Evolutionary conservation across 2,329 filamentous ascomycete species (phyloP).

Genomic region (Aspergillus neotritici): DNA sequence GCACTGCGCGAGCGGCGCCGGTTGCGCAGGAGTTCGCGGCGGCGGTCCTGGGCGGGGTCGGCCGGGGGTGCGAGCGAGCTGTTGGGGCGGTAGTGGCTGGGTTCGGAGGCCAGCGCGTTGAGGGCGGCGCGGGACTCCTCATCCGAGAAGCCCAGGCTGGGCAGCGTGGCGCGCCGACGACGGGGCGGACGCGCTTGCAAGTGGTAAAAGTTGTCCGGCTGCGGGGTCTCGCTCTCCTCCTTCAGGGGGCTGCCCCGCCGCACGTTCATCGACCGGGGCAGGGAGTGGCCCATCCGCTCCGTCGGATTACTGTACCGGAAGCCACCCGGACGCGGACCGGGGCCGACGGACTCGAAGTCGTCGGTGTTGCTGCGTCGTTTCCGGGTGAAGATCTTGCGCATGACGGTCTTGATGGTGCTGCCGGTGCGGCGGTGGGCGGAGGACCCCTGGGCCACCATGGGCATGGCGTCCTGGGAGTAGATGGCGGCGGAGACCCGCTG

Average conservation of each 20-base stretch:
- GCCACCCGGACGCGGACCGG: conserved; percentile 6
- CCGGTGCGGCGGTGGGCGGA: conserved; percentile 35
- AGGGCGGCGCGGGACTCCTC: conserved; percentile 32
- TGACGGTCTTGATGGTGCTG: conserved; percentile 40
- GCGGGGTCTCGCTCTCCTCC: conserved; percentile 17
- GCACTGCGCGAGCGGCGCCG: conserved; percentile 44
- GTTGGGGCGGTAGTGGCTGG: conserved; percentile 5
- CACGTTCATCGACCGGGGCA: conserved; percentile 22
- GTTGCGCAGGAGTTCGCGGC: conserved; percentile 20
- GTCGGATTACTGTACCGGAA: conserved; percentile 12
- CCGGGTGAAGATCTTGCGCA: conserved; percentile 41
- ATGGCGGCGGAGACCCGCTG: conserved; percentile 11
- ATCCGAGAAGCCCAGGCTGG: conserved; percentile 41
- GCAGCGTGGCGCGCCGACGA: conserved; percentile 40
- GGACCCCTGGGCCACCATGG: conserved; percentile 20
- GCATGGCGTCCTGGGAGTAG: conserved; percentile 19
- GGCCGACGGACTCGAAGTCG: conserved; percentile 20
- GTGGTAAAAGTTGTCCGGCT: conserved; percentile 17
- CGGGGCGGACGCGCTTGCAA: conserved; percentile 19
- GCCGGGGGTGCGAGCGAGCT: conserved; percentile 14
- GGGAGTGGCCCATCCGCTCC: conserved; percentile 14
- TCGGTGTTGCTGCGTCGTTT: conserved; percentile 33
- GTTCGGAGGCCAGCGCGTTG: conserved; percentile 19
- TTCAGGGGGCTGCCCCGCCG: conserved; percentile 19
- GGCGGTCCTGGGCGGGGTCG: conserved; percentile 15